Percentiles rank a stretch among this genome's conserved stretches.
phyloP scores from a whole-genome alignment of 352 stramenopile species.

The Phytophthora ohioensis region DNA sequence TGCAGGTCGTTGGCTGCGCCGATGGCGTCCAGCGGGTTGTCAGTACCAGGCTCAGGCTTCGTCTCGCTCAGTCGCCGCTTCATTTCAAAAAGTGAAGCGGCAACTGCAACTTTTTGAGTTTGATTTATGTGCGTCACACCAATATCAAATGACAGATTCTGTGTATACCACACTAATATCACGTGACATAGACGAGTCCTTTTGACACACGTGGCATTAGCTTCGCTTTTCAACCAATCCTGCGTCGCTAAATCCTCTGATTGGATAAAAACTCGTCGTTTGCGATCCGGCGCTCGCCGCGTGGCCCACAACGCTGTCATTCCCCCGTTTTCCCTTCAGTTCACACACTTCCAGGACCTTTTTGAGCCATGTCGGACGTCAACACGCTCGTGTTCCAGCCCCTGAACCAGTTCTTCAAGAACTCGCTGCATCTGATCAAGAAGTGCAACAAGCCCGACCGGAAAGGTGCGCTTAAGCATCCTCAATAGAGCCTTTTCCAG shows the following conservation, averaged over 20 bases:
- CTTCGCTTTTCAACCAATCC: conserved; percentile 24
- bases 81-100: conserved; percentile 36
- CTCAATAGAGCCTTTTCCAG: no score
- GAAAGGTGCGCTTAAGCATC: conserved; percentile 83
- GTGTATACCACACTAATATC: conserved; percentile 5
- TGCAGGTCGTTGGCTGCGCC: conserved; percentile 44
- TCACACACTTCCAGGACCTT: not conserved
- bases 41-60: conserved; percentile 19
- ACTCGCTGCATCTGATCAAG: conserved; percentile 98
- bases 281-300: conserved; percentile 36
- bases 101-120: conserved; percentile 33
- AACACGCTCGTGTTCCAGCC: conserved; percentile 96
- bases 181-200: not conserved
- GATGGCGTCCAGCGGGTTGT: not conserved
- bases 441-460: conserved; percentile 99
- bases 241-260: not conserved
- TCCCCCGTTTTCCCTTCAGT: conserved; percentile 28
- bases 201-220: conserved; percentile 28
- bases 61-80: conserved; percentile 49
- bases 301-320: conserved; percentile 31
- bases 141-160: no score
- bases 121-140: not conserved
- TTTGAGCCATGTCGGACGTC: conserved; percentile 81
- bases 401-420: conserved; percentile 97
- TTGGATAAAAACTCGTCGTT: conserved; percentile 28